Evolutionary conservation across 2,329 filamentous ascomycete genomes (phyloP), one percentile per base, ranked within the genome.

Genomic region (Chaetothyriales sp.): DNA sequence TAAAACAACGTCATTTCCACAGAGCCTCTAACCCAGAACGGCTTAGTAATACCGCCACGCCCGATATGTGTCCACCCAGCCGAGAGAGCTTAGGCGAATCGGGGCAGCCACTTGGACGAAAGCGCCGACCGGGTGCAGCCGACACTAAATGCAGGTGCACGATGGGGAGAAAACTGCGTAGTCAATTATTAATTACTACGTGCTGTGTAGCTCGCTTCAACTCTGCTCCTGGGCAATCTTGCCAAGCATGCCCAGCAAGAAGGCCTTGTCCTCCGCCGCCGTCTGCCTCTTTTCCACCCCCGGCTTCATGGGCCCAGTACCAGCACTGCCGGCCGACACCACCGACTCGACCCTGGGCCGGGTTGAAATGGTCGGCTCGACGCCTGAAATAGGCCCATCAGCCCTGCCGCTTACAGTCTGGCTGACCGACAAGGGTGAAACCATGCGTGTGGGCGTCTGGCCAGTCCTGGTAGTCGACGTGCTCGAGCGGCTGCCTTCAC

Each of bases 231-330:
- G 53, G 15, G 56, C 58, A 49, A 60, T 57, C 43, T 55, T 53
- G 46, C 86, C 78, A 60, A 93, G 68, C 62, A 87, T 92, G 8
- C 78, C 82, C 48, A 92, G 71, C 62, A 93, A 68, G 60, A 92
- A 92, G 15, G 74, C 81, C 62, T 84, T 82, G 58, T 92, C 81
- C 0, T 79, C 82, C 0, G 84, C 77, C 3, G 81, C 83, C 18
- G 69, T 68, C 57, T 62, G 48, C 58, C 63, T 12, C 51, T 53
- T 44, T 80, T 79, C 10, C 76, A 70, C 28, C 73, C 72, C 60
- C 75, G 70, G 54, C 72, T 76, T 18, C 57, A 2, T 15, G 10
- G 12, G 10, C 1, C 58, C 50, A 44, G 49, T 15, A 49, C 43
- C 28, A 52, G 58, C 60, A 47, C 52, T 56, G 18, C 26, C 47